Base-by-base conservation (phyloP, 306 rosid genomes). In the Rosa persica region DNA sequence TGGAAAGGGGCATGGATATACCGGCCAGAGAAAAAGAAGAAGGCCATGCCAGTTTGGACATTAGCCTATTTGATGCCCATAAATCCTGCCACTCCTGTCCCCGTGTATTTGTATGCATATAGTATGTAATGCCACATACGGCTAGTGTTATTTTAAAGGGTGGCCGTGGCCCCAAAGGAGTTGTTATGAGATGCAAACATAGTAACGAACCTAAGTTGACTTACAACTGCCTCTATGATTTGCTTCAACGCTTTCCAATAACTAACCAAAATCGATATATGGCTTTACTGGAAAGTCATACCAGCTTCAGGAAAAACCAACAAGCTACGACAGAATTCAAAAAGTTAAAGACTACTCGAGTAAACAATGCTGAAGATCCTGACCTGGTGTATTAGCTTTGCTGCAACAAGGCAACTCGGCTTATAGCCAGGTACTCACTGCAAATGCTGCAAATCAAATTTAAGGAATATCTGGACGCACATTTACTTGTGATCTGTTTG, bases 171-270 rank as follows among this genome's bases (percentile, higher is more conserved):
- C 43, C 49, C 62, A 30, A 49, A 72, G 43, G 61, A 72, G 76
- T 19, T 30, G 76, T 51, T 72, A 11, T 19, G 6, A 72, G 76
- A 51, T 10, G 47, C 19, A 72, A 11, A 30, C 62, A 23, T 8
- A 40, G 39, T 20, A 61, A 74, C 49, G 34, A 17, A 36, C 38
- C 70, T 30, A 42, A 25, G 70, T 75, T 75, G 57, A 75, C 58
- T 60, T 36, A 1, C 46, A 54, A 51, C 43, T 9, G 4, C 9
- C 10, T 19, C 47, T 72, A 72, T 34, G 4, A 60, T 64, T 2
- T 23, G 23, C 17, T 36, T 13, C 54, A 5, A 40, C 15, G 48
- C 25, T 6, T n/a, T 74, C 23, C 15, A 54, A 36, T 34, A 47
- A 72, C 39, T 10, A 51, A 72, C 11, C 64, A 36, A 51, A 52